Evolutionary conservation across 495 filamentous ascomycete species (phyloP).

Genomic region (Neurospora sp.): DNA sequence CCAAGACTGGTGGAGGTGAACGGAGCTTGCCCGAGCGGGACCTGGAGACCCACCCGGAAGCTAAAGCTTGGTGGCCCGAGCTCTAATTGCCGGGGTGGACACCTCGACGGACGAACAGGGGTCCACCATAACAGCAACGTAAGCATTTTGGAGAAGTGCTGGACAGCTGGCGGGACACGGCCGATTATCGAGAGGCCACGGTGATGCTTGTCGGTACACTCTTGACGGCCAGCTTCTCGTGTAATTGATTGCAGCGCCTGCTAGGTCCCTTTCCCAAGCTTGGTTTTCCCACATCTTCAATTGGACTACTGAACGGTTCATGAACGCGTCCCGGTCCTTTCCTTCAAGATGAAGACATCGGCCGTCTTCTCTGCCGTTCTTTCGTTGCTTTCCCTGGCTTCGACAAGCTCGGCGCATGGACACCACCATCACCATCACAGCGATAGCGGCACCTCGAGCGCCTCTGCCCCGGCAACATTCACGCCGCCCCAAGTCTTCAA

Average conservation of each 20-base stretch:
- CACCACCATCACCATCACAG: not conserved
- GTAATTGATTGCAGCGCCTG: not conserved
- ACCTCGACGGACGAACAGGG: conserved; percentile 7
- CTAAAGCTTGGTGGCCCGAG: not conserved
- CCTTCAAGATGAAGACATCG: conserved; percentile 44
- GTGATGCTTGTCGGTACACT: conserved; percentile 15
- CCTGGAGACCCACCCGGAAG: not conserved
- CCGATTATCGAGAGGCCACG: conserved; percentile 17
- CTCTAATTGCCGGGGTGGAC: not conserved
- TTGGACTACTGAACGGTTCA: conserved; percentile 19
- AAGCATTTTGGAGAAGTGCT: conserved; percentile 23
- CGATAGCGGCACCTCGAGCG: conserved; percentile 25
- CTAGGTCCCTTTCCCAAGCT: not conserved
- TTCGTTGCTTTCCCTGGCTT: conserved; percentile 33
- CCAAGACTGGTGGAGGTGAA: not conserved
- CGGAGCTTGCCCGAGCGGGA: not conserved
- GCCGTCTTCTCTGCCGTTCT: conserved; percentile 39
- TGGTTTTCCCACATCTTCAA: conserved; percentile 3
- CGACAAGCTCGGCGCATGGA: conserved; percentile 24
- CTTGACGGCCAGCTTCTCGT: not conserved
- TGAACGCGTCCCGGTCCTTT: conserved; percentile 23
- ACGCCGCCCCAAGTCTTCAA: conserved; percentile 83
- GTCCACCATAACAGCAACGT: conserved; percentile 25
- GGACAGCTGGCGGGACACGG: conserved; percentile 11
- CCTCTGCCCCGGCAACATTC: conserved; percentile 56